Evolutionary conservation across 2,329 filamentous ascomycete species (phyloP).

Genomic region (Harringtonia lauricola): DNA sequence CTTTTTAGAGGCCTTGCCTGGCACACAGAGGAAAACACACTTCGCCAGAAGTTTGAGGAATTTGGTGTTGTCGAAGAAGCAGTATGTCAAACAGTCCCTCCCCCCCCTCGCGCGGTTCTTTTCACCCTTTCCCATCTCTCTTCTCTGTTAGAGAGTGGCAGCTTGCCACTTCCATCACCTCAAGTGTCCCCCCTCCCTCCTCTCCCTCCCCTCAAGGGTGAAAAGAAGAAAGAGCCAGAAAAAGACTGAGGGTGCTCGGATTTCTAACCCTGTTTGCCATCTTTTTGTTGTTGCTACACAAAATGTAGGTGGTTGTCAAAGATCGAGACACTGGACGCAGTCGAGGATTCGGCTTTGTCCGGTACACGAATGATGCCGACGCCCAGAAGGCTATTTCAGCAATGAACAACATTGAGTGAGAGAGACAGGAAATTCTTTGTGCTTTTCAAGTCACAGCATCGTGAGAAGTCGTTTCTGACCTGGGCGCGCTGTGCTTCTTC

Average conservation of each 20-base stretch:
- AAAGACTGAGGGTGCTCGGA: slow-evolving; percentile 3
- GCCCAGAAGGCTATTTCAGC: slow-evolving; percentile 64
- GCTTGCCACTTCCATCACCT: background rate
- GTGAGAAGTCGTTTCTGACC: slow-evolving; percentile 15
- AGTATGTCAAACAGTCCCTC: slow-evolving; percentile 51
- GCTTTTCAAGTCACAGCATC: background rate
- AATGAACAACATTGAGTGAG: slow-evolving; percentile 90
- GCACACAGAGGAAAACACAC: slow-evolving; percentile 86
- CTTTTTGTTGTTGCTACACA: background rate
- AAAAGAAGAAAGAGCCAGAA: no score
- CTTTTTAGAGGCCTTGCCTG: slow-evolving; percentile 77
- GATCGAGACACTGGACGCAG: slow-evolving; percentile 94
- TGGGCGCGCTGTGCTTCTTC: slow-evolving; percentile 1
- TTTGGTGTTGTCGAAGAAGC: slow-evolving; percentile 90
- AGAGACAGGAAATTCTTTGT: slow-evolving; percentile 8
- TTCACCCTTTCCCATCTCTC: background rate
- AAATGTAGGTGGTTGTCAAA: slow-evolving; percentile 78
- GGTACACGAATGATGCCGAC: slow-evolving; percentile 67
- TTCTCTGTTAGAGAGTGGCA: background rate
- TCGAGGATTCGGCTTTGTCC: slow-evolving; percentile 94
- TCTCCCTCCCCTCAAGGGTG: no score
- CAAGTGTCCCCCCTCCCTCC: background rate
- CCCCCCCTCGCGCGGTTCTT: background rate
- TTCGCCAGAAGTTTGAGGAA: slow-evolving; percentile 86
- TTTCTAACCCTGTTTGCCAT: slow-evolving; percentile 5